Evolutionary conservation across 495 filamentous ascomycete genomes (phyloP).

Genomic region (Clavariopsis aquatica): DNA sequence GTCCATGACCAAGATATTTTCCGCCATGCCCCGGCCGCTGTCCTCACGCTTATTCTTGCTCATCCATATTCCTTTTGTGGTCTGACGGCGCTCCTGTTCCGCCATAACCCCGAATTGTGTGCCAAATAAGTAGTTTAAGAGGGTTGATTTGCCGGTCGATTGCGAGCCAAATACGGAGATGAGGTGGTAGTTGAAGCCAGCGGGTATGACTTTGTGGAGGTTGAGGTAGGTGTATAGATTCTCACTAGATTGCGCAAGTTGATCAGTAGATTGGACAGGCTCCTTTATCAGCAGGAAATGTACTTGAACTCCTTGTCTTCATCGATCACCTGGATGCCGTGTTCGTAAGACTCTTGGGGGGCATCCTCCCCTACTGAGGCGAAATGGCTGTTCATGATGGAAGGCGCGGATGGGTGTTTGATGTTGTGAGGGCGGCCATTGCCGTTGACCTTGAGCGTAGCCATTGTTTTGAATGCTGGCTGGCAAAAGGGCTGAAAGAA

Average conservation of each 20-base stretch:
- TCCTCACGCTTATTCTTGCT: conserved; percentile 81
- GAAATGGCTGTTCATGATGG: conserved; percentile 82
- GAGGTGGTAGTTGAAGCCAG: conserved; percentile 98
- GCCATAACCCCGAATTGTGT: conserved; percentile 97
- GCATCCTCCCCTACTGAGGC: conserved; percentile 71
- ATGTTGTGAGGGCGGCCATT: conserved; percentile 33
- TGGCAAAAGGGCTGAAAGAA: conserved; percentile 16
- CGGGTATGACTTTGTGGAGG: conserved; percentile 73
- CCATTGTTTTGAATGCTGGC: conserved; percentile 9
- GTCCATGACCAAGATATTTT: conserved; percentile 99
- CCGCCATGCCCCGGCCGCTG: conserved; percentile 66
- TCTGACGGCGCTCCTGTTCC: conserved; percentile 85
- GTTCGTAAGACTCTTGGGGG: conserved; percentile 71
- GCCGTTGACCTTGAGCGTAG: conserved; percentile 33
- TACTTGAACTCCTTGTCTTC: conserved; percentile 97
- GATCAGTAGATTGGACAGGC: conserved; percentile 26
- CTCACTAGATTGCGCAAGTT: conserved; percentile 52
- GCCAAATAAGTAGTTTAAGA: conserved; percentile 93
- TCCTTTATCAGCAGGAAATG: conserved; percentile 33
- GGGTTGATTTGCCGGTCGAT: conserved; percentile 96
- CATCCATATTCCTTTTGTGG: conserved; percentile 99
- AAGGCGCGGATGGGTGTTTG: conserved; percentile 51
- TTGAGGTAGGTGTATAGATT: conserved; percentile 79
- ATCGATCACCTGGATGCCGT: conserved; percentile 95
- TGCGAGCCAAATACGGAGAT: conserved; percentile 98